Base-by-base conservation (phyloP, 257 asterid genomes). In the Solanum piurae region DNA sequence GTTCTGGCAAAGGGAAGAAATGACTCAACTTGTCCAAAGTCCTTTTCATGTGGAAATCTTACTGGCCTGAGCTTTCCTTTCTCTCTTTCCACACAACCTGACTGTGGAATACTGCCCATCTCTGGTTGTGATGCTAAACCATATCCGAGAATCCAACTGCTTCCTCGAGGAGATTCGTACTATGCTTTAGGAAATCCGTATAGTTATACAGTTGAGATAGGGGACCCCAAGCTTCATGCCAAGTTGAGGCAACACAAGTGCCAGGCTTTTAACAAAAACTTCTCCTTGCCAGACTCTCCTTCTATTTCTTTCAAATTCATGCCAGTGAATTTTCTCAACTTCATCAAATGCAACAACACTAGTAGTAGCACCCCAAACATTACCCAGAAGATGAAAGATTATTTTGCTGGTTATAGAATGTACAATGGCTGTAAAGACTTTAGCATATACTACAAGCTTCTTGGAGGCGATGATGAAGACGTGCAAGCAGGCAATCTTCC, bases 311-410 rank as follows among this genome's bases (percentile, higher is more conserved):
- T 68, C 2, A 0, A 34, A 55, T 29, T 21, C 1, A 0, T 33
- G 11, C 0, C 9, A 0, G 2, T 1, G 14, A 7, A 7, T 16
- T 0, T 2, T 33, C 0, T 4, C 9, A 9, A 33, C 5, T 9
- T 62, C 16, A 13, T 34, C 36, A 84, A 68, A 62, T 84, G 87
- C 62, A 64, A 37, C 40, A 25, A 0, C 9, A 79, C 27, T 18
- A 14, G n/a, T 7, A 13, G 10, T 77, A 42, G 0, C 33, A 77
- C 9, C 9, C 13, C 64, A 14, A 27, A 27, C 5, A 12, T 44
- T 79, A 16, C 25, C 25, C 64, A 42, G 5, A 14, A 44, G 84
- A 21, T 0, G 68, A 76, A 12, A 0, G 20, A 40, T 0, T 1
- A n/a, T n/a, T 40, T 76, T 25, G 13, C 60, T 76, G 60, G 83